Conservation (phyloP, 495 filamentous ascomycete species). For the Penicillium tannophilum region DNA sequence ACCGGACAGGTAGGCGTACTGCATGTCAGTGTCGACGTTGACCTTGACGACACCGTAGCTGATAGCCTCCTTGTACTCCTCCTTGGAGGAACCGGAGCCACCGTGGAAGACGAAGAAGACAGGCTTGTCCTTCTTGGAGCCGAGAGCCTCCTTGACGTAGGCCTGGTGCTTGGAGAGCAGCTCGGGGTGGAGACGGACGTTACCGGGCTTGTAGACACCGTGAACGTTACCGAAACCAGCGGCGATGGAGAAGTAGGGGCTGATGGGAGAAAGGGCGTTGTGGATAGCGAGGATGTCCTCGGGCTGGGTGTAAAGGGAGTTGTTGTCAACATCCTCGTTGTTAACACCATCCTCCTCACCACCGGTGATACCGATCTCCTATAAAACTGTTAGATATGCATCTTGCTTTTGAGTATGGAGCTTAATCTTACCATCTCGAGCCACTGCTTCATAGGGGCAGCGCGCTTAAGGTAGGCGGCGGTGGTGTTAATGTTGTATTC, state of each 20-base stretch:
- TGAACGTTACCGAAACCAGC: slow-evolving; percentile 99
- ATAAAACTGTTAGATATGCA: slow-evolving; percentile 4
- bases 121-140: slow-evolving; percentile 74
- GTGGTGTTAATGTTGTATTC: slow-evolving; percentile 91
- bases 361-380: slow-evolving; percentile 92
- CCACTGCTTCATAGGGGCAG: slow-evolving; percentile 95
- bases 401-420: not conserved
- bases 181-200: slow-evolving; percentile 93
- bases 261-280: slow-evolving; percentile 76
- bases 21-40: slow-evolving; percentile 76
- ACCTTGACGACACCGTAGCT: slow-evolving; percentile 96
- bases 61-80: slow-evolving; percentile 87
- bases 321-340: slow-evolving; percentile 81
- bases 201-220: slow-evolving; percentile 98
- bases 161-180: slow-evolving; percentile 92
- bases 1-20: slow-evolving; percentile 79
- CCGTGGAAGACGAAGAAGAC: slow-evolving; percentile 99
- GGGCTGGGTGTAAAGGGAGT: slow-evolving; percentile 94
- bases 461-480: slow-evolving; percentile 85
- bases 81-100: slow-evolving; percentile 85
- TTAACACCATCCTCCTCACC: slow-evolving; percentile 92
- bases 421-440: slow-evolving; percentile 82
- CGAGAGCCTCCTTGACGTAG: slow-evolving; percentile 76
- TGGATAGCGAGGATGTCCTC: slow-evolving; percentile 92
- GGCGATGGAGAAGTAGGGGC: slow-evolving; percentile 94